Percentiles rank a stretch among this genome's conserved stretches.
Conservation (phyloP, 1,284 basidiomycete genomes). For the Marasmius tenuissimus region DNA sequence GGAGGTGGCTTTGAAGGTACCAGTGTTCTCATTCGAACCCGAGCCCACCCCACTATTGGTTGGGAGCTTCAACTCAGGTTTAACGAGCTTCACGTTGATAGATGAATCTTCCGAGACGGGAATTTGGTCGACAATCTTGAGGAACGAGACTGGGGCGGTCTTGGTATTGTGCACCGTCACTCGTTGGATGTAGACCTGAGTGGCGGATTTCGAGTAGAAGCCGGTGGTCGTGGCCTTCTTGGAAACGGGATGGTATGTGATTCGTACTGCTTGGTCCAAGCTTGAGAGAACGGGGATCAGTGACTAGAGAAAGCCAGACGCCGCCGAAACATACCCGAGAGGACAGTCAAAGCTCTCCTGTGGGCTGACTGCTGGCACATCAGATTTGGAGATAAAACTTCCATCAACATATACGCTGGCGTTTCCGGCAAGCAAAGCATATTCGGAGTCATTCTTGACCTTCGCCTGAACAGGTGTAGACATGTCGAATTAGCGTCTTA, state of each 20-base stretch:
- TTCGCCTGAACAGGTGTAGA: constrained; percentile 27
- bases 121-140: constrained; percentile 33
- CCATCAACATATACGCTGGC: constrained; percentile 40
- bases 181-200: constrained; percentile 26
- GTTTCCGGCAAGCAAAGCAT: constrained; percentile 32
- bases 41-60: background rate
- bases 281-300: constrained; percentile 6
- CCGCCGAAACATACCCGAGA: constrained; percentile 29
- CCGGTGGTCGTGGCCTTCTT: constrained; percentile 25
- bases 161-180: constrained; percentile 34
- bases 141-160: constrained; percentile 18
- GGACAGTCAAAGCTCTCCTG: constrained; percentile 35
- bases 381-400: constrained; percentile 34
- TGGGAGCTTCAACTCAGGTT: constrained; percentile 17
- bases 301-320: too few species aligned
- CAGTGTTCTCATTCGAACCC: background rate
- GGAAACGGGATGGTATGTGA: constrained; percentile 24
- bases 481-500: background rate
- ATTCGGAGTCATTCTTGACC: constrained; percentile 38
- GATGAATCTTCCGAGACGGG: constrained; percentile 32
- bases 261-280: constrained; percentile 21
- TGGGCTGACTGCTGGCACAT: constrained; percentile 32
- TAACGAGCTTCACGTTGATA: constrained; percentile 26
- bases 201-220: constrained; percentile 18
- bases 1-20: background rate